Evolutionary conservation across 1,284 basidiomycete species (phyloP), one percentile per base, ranked within the genome.

Genomic region (Malassezia brasiliensis): DNA sequence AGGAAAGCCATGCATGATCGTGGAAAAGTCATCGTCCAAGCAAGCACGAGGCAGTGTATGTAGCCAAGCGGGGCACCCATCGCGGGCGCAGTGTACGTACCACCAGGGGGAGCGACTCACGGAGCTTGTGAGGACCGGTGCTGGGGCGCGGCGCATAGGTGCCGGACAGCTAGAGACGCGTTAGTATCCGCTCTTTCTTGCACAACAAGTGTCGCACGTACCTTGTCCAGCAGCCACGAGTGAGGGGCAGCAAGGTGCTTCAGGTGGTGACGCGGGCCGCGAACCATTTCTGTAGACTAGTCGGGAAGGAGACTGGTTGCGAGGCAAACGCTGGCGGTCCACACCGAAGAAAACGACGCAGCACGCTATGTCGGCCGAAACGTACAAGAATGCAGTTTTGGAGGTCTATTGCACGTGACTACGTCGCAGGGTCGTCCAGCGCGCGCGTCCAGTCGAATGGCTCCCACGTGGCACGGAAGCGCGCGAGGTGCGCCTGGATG

Each of bases 241-340:
- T 89, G 93, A 66, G 94, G 94, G 70, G 94, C 94, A 71, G 86
- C 85, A 67, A 96, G 84, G 77, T 93, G 88, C 84, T 96, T 96
- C 81, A 96, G 83, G 79, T 98, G 93, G 81, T 96, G 96, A 86
- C 90, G 93, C 69, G 93, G 93, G 85, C 93, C 93, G 79, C 91
- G 71, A 66, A 71, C 71, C 71, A 69, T 64, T 67, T 62, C 52
- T 42, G 50, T 44, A 48, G 35, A 46, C 20, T 15, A 42, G 22
- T 22, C 28, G 25, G 25, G 45, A 42, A 47, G 32, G 45, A 49
- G 53, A 47, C 49, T 52, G 54, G 48, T 50, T 45, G 40, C 53
- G 30, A 32, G 39, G 11, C 35, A 54, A 47, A 40, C 19, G 22
- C 36, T 25, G n/a, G 36, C 42, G 17, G 17, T 15, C 19, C 41